phyloP scores from a whole-genome alignment of 2,329 filamentous ascomycete genomes.

The Fusarium poae region DNA sequence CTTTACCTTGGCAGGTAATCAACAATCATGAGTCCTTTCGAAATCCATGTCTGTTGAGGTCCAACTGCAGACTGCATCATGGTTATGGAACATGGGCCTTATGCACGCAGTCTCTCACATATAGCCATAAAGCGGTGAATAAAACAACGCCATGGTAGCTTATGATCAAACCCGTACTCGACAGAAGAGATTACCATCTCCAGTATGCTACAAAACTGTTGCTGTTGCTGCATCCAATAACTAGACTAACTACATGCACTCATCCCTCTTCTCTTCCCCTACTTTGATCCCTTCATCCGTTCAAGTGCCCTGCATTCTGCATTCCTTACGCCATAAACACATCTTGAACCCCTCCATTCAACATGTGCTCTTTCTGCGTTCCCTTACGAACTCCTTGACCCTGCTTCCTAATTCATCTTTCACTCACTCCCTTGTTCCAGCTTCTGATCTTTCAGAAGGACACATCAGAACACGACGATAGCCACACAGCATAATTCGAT shows the following conservation, averaged over 20 bases:
- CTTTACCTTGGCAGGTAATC: not conserved
- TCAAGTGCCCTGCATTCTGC: conserved; percentile 22
- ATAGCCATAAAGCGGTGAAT: conserved; percentile 22
- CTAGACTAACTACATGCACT: not conserved
- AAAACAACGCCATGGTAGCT: not conserved
- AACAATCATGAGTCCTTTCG: not conserved
- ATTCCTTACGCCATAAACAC: conserved; percentile 26
- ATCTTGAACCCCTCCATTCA: not conserved
- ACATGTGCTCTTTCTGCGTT: not conserved
- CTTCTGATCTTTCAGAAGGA: not conserved
- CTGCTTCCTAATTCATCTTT: conserved; percentile 1
- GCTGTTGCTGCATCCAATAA: not conserved
- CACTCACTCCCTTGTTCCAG: conserved; percentile 5
- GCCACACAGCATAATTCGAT: not conserved
- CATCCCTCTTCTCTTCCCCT: not conserved
- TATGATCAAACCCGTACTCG: not conserved
- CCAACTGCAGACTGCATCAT: conserved; percentile 7
- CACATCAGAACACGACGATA: not conserved
- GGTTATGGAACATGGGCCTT: not conserved
- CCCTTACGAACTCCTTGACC: not conserved
- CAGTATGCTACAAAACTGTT: not conserved
- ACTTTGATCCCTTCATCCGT: conserved; percentile 5
- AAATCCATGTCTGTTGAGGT: conserved; percentile 7
- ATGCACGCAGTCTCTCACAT: not conserved
- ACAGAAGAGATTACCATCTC: not conserved